Conservation (phyloP, 257 asterid genomes). For the Solanum neorickii region DNA sequence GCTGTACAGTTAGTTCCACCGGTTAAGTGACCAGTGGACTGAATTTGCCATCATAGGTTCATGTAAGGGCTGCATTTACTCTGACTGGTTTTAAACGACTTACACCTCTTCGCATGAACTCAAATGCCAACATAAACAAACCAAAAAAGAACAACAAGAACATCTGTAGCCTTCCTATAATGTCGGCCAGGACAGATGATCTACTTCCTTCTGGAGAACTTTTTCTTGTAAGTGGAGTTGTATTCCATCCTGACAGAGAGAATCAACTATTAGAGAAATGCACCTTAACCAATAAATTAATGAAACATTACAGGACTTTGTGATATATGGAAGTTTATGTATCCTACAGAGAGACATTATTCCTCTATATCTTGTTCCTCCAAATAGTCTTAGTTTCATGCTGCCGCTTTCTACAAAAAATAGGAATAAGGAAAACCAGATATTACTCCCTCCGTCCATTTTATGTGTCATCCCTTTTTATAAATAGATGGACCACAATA, state of each 20-base stretch:
- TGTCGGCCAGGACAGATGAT: slow-evolving; percentile 29
- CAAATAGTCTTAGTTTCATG: neutral
- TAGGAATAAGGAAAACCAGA: neutral
- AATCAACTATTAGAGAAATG: neutral
- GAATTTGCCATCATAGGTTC: slow-evolving; percentile 17
- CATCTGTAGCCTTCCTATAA: slow-evolving; percentile 36
- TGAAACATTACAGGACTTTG: neutral
- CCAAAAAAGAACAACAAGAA: slow-evolving; percentile 44
- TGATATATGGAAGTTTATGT: neutral
- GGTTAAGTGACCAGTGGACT: slow-evolving; percentile 25
- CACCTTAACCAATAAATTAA: neutral
- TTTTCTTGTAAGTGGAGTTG: slow-evolving; percentile 27
- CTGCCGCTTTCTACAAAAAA: neutral
- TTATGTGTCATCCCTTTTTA: too few species aligned
- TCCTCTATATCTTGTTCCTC: neutral
- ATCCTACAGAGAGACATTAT: neutral
- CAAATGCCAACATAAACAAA: slow-evolving; percentile 39
- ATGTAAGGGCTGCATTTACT: slow-evolving; percentile 57
- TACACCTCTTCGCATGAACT: slow-evolving; percentile 38
- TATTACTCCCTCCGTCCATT: neutral
- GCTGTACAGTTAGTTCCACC: neutral
- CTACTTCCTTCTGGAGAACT: slow-evolving; percentile 15
- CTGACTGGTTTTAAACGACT: slow-evolving; percentile 50
- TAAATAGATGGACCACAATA: too few species aligned
- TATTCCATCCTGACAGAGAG: slow-evolving; percentile 31